Evolutionary conservation across 1,139 yeast genomes (phyloP), one percentile per base, ranked within the genome.

Genomic region (Candida buenavistaensis): DNA sequence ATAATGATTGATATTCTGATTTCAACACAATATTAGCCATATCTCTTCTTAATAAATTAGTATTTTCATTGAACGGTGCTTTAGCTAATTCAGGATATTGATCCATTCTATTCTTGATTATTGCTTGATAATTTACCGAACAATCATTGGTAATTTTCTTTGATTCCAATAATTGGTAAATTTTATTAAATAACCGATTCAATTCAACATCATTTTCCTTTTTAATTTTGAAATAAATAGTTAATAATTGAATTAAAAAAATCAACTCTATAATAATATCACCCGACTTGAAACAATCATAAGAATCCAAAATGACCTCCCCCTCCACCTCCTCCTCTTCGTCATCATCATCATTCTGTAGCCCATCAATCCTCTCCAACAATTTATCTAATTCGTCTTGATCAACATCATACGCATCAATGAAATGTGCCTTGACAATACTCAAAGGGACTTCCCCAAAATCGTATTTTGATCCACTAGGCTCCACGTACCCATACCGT

Each of bases 401-500:
- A 22, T 22, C 3, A 22, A 6, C 11, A 10, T 48, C 43, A 41
- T 38, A 62, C 28, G 38, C 45, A 0, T 51, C 46, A 1, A 62
- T 42, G 33, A 71, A 69, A 26, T 55, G 62, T 21, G 43, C 23
- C 28, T 62, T 62, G 13, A 83, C 65, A 3, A 52, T 50, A 0
- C 44, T 33, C 30, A 81, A 43, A 1, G 81, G 71, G 2, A 92
- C 52, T 55, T 92, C 97, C 6, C 83, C 96, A 48, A 86, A 83
- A 54, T 92, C 97, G 53, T 68, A 78, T 34, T 74, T 76, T 1
- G 96, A 86, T 0, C 90, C 90, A 9, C 70, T 71, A 40, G 68
- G 58, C 57, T 92, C 97, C 14, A 87, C 94, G 51, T 87, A 92
- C 0, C 98, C 98, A 47, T 90, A 92, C 37, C 96, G 73, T 49